A percentile compares a stretch with the other conserved stretches of the same genome.
These are phyloP conservation scores for Marchantia paleacea DNA, from an alignment of 225 moss, liverwort and hornwort species.

Conservation along the genomic window DNA sequence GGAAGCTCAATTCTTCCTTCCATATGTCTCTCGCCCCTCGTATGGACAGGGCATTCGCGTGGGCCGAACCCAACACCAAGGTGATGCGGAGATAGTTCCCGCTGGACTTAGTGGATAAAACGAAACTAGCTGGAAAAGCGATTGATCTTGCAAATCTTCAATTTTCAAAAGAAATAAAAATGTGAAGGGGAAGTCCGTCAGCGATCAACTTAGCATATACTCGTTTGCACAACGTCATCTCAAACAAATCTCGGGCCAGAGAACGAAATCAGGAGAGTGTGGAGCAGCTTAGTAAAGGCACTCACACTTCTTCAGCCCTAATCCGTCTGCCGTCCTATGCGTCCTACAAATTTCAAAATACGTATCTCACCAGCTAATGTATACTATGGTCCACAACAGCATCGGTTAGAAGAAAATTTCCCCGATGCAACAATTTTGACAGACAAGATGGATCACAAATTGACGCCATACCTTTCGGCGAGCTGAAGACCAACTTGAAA, in stretches of 20 bases:
- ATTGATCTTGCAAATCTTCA: not conserved
- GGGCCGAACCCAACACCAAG: not conserved
- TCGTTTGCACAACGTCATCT: not conserved
- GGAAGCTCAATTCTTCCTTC: too few species aligned
- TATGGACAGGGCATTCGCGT: not conserved
- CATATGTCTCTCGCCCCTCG: too few species aligned
- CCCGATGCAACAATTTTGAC: not conserved
- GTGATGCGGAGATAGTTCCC: not conserved
- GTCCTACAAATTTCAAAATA: not conserved
- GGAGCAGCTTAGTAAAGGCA: not conserved
- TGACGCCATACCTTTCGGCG: conserved; percentile 72
- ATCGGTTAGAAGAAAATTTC: not conserved
- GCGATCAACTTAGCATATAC: not conserved
- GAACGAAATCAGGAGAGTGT: not conserved
- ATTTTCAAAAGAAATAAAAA: not conserved
- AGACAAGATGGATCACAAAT: too few species aligned
- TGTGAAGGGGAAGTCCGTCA: not conserved
- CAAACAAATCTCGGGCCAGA: not conserved
- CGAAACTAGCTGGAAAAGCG: not conserved
- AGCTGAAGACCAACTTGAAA: conserved; percentile 97
- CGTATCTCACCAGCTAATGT: not conserved
- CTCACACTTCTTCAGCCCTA: not conserved
- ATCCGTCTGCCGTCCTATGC: not conserved
- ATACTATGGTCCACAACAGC: not conserved
- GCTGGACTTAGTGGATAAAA: not conserved